These are phyloP conservation scores for Populus hybrid DNA, from an alignment of 441 rosid genomes.

Conservation along the genomic window DNA sequence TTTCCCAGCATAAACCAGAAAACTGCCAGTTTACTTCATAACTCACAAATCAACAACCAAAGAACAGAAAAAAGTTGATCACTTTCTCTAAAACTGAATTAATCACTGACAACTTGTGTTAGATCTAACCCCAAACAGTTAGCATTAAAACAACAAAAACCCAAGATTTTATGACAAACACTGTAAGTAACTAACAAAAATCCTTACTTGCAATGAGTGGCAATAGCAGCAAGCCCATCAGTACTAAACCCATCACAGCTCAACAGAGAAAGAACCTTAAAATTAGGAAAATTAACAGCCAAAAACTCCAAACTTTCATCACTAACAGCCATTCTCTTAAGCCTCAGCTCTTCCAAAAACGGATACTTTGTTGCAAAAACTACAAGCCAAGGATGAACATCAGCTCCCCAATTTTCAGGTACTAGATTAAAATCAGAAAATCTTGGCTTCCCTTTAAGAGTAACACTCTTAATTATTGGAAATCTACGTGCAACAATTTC, in stretches of 20 bases:
- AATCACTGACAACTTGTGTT: background rate
- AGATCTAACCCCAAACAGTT: background rate
- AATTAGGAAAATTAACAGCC: slow-evolving; percentile 44
- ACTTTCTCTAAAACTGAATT: background rate
- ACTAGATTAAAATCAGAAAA: slow-evolving; percentile 68
- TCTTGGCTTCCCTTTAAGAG: slow-evolving; percentile 63
- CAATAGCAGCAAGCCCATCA: slow-evolving; percentile 50
- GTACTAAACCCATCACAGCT: slow-evolving; percentile 72
- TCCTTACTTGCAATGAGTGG: slow-evolving; percentile 56
- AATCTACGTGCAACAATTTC: slow-evolving; percentile 52
- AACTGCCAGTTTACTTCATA: slow-evolving; percentile 11
- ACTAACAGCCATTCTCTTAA: slow-evolving; percentile 64
- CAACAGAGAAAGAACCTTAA: slow-evolving; percentile 48
- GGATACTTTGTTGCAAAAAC: slow-evolving; percentile 52
- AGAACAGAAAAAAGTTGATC: background rate
- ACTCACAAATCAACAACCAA: background rate
- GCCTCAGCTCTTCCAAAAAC: slow-evolving; percentile 53
- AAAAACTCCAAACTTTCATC: slow-evolving; percentile 60
- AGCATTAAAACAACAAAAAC: background rate
- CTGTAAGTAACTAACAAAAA: background rate
- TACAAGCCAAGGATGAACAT: slow-evolving; percentile 54
- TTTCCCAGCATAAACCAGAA: slow-evolving; percentile 7
- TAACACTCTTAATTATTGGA: slow-evolving; percentile 50
- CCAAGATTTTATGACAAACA: background rate
- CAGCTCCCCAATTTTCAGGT: slow-evolving; percentile 67